Conservation (phyloP, 352 stramenopile species). For the Pythium utonaiense region DNA sequence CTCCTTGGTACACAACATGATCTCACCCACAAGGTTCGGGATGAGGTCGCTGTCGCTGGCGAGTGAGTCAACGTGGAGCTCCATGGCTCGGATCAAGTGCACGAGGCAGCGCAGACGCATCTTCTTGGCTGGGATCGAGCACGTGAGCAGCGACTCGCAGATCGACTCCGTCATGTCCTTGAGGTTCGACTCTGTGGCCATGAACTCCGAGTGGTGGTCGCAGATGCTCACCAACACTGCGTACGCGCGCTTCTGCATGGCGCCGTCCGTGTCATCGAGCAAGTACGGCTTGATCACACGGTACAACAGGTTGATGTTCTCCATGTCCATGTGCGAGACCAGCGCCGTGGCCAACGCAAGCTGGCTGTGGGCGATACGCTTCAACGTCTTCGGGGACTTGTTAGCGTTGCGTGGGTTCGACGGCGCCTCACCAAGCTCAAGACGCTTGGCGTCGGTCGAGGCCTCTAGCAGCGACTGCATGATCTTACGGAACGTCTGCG, state of each 20-base stretch:
- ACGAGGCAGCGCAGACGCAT: conserved; percentile 92
- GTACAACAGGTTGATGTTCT: conserved; percentile 77
- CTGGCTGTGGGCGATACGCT: conserved; percentile 67
- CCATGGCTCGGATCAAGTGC: conserved; percentile 73
- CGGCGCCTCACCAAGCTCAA: conserved; percentile 36
- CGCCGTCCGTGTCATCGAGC: conserved; percentile 77
- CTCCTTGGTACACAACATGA: conserved; percentile 96
- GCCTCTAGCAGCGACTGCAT: conserved; percentile 87
- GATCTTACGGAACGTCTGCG: conserved; percentile 82
- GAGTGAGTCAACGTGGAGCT: conserved; percentile 63
- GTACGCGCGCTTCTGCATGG: conserved; percentile 90
- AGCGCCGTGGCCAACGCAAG: conserved; percentile 79
- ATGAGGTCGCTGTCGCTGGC: conserved; percentile 70
- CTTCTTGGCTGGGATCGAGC: conserved; percentile 93
- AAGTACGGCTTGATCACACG: conserved; percentile 88
- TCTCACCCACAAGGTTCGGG: conserved; percentile 92
- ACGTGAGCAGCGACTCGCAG: conserved; percentile 92
- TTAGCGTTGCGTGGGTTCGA: conserved; percentile 25
- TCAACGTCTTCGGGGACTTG: conserved; percentile 50
- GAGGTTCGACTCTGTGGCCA: conserved; percentile 73
- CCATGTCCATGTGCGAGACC: conserved; percentile 72
- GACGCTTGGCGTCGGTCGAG: conserved; percentile 72
- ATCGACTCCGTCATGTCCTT: conserved; percentile 93
- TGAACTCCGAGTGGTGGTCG: conserved; percentile 77
- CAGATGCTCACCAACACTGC: conserved; percentile 84